Base-by-base conservation (phyloP, 768 basidiomycete genomes). In the Lactarius pseudohatsudake region DNA sequence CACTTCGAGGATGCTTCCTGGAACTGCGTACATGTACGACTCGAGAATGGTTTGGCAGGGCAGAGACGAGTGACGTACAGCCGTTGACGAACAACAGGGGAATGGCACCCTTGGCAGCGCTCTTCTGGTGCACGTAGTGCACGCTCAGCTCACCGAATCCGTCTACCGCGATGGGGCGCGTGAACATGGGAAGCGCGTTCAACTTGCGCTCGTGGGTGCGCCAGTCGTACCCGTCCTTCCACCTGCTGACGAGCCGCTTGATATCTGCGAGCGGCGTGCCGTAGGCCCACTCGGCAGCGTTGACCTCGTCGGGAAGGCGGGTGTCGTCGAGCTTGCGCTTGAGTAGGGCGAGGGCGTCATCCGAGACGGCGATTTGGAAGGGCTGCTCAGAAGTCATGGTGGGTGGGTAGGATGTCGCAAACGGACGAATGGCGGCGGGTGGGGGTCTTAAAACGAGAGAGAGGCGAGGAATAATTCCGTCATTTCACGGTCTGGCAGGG, bases 91-190 rank as follows among this genome's bases (percentile, higher is more conserved):
- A 73, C 13, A 75, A 55, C 34, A 75, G 47, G 20, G 75, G 75
- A 10, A 75, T 70, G 7, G 74, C 73, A 36, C 68, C 65, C 57
- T 61, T 62, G 2, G 68, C 66, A 20, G 55, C 54, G 64, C 76
- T 74, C 66, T 67, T 70, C 66, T 74, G 62, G 64, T 78, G 77
- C 4, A 77, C 74, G 53, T 76, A 77, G 62, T 78, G 76, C 30
- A 76, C 70, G 40, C 73, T 74, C 41, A 45, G n/a, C 9, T 45
- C n/a, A 2, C 45, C 45, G n/a, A n/a, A 45, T 8, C 45, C 45
- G 20, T 45, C 45, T 9, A 45, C 45, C 9, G 45, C 9, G 3
- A 45, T 10, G 9, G 20, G 8, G 41, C 41, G 41, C 41, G 41
- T 43, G 18, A 43, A 43, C 41, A 20, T 43, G 18, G 41, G 41